A percentile compares a stretch with the other conserved stretches of the same genome.
phyloP scores from a whole-genome alignment of 805 yeast species.

The Ogataea dorogensis region DNA sequence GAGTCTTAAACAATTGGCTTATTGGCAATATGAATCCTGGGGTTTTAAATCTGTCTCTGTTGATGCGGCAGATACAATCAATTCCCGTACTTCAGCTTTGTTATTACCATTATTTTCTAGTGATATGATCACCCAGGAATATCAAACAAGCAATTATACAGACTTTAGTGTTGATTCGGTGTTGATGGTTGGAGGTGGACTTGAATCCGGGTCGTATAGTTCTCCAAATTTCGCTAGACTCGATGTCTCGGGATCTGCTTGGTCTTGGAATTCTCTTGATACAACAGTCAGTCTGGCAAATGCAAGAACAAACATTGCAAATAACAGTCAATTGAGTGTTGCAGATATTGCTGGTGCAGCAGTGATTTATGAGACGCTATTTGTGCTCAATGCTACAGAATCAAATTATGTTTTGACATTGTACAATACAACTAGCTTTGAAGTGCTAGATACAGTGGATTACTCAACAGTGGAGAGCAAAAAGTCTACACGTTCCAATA shows the following conservation, averaged over 20 bases:
- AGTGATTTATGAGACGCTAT: conserved; percentile 48
- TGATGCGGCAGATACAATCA: conserved; percentile 38
- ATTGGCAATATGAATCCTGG: conserved; percentile 74
- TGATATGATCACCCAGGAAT: conserved; percentile 24
- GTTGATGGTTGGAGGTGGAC: conserved; percentile 62
- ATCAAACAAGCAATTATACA: conserved; percentile 26
- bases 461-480: conserved; percentile 26
- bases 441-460: conserved; percentile 33
- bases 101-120: conserved; percentile 51
- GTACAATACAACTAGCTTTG: conserved; percentile 40
- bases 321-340: conserved; percentile 26
- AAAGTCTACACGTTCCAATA: conserved; percentile 16
- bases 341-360: conserved; percentile 46
- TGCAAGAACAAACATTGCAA: conserved; percentile 20
- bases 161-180: conserved; percentile 40
- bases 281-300: conserved; percentile 25
- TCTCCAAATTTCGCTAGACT: conserved; percentile 45
- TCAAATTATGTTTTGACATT: conserved; percentile 37
- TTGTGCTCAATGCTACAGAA: conserved; percentile 37
- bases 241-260: conserved; percentile 37
- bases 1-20: conserved; percentile 67
- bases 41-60: conserved; percentile 45
- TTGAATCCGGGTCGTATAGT: conserved; percentile 35
- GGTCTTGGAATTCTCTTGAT: conserved; percentile 43
- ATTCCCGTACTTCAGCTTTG: conserved; percentile 53